Base-by-base conservation (phyloP, 164 flowering plant species). In the Vitis rotundifolia region DNA sequence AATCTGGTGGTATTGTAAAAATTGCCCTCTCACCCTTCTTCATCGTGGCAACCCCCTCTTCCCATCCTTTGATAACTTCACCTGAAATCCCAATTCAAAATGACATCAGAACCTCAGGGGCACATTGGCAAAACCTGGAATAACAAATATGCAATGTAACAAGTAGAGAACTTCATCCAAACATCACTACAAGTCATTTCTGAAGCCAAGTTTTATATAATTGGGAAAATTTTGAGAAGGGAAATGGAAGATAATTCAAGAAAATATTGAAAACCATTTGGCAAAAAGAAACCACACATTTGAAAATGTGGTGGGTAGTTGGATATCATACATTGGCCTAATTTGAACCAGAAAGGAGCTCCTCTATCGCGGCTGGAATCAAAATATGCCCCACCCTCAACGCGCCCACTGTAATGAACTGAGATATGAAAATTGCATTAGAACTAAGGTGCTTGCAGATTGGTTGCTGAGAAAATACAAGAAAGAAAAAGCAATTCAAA, bases 1-100 rank as follows among this genome's bases (percentile, higher is more conserved):
- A 71, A 13, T 73, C 59, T 12, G 88, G 81, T n/a, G 87, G 90
- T 56, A 87, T 71, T 2, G 63, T 83, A 63, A 87, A 80, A 64
- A 80, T 69, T 57, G 87, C 84, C 69, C 76, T 77, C 72, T 87
- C 91, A 9, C 91, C 87, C 71, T 85, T 87, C 75, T 77, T 85
- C 91, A 87, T 87, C 11, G 91, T 82, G 9, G 78, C 81, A 69
- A 85, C 75, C 8, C 91, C 91, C 19, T 81, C 86, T 71, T 87
- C 91, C 87, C 80, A 79, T 49, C 91, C 91, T 70, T 67, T 69
- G 54, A 87, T 85, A 22, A 87, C 88, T 72, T 85, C 86, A 76
- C 79, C 91, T 87, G 64, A 67, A 52, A 75, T 10, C 10, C 15
- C 47, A 69, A 68, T 53, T 3, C 1, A 4, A 12, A 37, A 37